Base-by-base conservation (phyloP, 371 early-diverging fungal species). In the Circinella umbellata region DNA sequence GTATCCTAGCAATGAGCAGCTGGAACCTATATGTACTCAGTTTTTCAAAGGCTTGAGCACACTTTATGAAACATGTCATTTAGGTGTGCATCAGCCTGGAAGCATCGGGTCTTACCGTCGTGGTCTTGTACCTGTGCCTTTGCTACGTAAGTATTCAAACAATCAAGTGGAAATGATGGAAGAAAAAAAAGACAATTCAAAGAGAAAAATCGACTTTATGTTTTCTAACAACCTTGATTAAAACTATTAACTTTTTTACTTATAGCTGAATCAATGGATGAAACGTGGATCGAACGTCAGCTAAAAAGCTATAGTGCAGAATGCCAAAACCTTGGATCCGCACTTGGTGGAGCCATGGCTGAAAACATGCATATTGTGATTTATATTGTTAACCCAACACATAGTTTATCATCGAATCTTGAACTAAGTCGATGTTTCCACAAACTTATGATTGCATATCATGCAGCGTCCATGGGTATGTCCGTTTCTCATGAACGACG, bases 381-480 rank as follows among this genome's bases (percentile, higher is more conserved):
- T 27, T 90, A 90, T 69, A 77, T 90, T 70, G 72, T 90, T 36
- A 89, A 88, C 54, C 88, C 89, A 18, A 77, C 77, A 20, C 72
- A 82, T 0, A 80, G 84, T 51, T 69, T 83, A 4, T 74, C 85
- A 4, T 86, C 88, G 0, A 73, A 85, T 53, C 76, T 86, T 61
- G 85, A 86, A 48, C 76, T 90, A 13, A 83, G 87, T 38, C 74
- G 80, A n/a, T 86, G 88, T 69, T 88, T 86, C 64, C 75, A 80
- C 38, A 81, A 78, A 57, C 73, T 90, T 63, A 80, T 82, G 67
- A 72, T 74, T 3, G 73, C 79, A 4, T 73, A 67, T 51, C 63
- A 71, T 46, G 63, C 35, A n/a, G 66, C 73, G 10, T 70, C 68
- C 51, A 60, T 68, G 53, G 69, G 66, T 1, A 64, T 66, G n/a